Base-by-base conservation (phyloP, 139 green algal genomes). In the Microglena sp. region DNA sequence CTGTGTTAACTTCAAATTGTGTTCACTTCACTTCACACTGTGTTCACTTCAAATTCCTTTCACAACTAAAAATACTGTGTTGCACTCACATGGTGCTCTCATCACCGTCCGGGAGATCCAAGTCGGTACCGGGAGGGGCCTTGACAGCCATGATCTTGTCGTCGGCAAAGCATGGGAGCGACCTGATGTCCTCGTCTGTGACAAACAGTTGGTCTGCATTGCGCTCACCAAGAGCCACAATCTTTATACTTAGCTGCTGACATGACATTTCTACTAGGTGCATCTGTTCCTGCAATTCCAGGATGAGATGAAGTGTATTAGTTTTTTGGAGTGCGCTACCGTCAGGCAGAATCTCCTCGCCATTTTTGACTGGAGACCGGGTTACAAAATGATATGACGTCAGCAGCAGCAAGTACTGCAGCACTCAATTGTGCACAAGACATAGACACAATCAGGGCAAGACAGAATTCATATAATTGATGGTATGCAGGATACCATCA, bases 81-180 rank as follows among this genome's bases (percentile, higher is more conserved):
- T n/a, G n/a, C 66, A 8, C 26, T 60, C 54, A 55, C 60, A 33
- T 84, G 86, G 68, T n/a, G n/a, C n/a, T n/a, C n/a, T n/a, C n/a
- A n/a, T n/a, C n/a, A n/a, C n/a, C n/a, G n/a, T 95, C 84, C 0
- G 86, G 79, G 24, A 95, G 80, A 60, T 90, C 83, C 21, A 94
- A 72, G 1, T 72, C 86, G 6, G 87, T 93, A 28, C 86, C 86
- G 21, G 75, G 67, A 1, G 89, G 88, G 4, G 82, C 88, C 55
- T 84, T 87, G 31, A 95, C 79, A 4, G 87, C 89, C 72, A 95
- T 91, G 5, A 95, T 72, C 43, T 75, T 92, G 65, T 95, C 87
- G 11, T 75, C 64, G 43, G 62, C 68, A 44, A 89, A 87, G 72
- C 64, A 80, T 18, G 82, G 78, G 62, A 94, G 50, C 28, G 30